Conservation (phyloP, 768 basidiomycete species). For the Leccinum incarnatum region DNA sequence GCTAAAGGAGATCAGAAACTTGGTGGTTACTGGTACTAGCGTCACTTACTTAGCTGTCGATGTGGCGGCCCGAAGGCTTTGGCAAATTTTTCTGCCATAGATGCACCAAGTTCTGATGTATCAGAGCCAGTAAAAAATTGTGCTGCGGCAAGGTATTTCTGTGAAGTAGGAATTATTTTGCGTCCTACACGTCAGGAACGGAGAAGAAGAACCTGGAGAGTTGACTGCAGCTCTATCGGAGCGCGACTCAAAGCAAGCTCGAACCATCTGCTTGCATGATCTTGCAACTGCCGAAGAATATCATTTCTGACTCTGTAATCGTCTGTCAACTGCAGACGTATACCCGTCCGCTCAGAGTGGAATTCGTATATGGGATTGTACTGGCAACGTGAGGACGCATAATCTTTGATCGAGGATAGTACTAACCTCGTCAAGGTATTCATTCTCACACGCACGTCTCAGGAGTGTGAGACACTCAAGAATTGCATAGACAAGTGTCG, state of each 20-base stretch:
- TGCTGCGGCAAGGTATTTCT: conserved; percentile 88
- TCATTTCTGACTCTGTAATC: conserved; percentile 83
- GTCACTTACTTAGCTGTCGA: conserved; percentile 66
- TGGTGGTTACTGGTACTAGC: not conserved
- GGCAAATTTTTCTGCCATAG: conserved; percentile 82
- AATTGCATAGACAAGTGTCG: conserved; percentile 81
- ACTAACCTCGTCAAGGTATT: no score
- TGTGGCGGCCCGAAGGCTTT: conserved; percentile 77
- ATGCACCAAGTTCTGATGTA: conserved; percentile 86
- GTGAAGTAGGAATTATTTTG: conserved; percentile 4
- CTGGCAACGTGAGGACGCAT: conserved; percentile 37
- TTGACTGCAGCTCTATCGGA: conserved; percentile 89
- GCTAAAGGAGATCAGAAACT: conserved; percentile 34
- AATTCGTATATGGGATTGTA: conserved; percentile 88
- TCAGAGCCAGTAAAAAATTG: conserved; percentile 67
- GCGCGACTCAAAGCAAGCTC: conserved; percentile 82
- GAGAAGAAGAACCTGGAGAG: conserved; percentile 65
- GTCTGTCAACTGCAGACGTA: conserved; percentile 80
- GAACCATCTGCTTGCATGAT: conserved; percentile 80
- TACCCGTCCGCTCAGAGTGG: conserved; percentile 69
- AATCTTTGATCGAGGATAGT: not conserved
- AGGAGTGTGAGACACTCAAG: conserved; percentile 90
- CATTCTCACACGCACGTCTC: conserved; percentile 59
- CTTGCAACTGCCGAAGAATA: conserved; percentile 72
- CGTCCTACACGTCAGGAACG: not conserved